These are phyloP conservation scores for Phytophthora sojae DNA, from an alignment of 352 stramenopile species.

Conservation along the genomic window DNA sequence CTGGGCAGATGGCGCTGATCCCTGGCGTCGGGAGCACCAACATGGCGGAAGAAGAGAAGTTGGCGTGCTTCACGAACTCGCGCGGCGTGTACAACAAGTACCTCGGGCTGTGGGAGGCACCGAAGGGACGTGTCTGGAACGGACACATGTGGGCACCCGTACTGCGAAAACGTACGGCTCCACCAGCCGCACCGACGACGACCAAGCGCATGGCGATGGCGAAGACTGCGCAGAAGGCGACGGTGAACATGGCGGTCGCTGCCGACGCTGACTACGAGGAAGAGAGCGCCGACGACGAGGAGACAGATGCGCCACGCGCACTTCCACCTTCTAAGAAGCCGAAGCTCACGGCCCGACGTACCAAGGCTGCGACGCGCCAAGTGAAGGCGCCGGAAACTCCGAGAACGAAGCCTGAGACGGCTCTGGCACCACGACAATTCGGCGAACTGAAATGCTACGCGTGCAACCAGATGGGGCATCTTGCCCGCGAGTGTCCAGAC, in stretches of 20 bases:
- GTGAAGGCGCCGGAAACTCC: neutral
- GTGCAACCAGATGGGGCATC: neutral
- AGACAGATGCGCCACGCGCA: neutral
- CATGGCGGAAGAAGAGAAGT: neutral
- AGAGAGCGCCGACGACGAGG: neutral
- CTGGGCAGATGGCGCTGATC: too few relatives aligned
- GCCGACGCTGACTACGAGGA: neutral
- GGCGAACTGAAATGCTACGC: neutral
- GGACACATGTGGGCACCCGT: neutral
- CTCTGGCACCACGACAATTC: neutral
- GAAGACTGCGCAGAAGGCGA: neutral
- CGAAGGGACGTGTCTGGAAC: neutral
- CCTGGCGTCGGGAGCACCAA: too few relatives aligned
- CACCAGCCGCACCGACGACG: too few relatives aligned
- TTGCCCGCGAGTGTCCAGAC: neutral
- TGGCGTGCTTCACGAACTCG: neutral
- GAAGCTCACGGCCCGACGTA: neutral
- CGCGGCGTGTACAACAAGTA: neutral
- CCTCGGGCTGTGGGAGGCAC: neutral
- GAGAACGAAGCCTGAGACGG: neutral
- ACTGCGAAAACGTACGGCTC: neutral
- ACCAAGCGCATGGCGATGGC: neutral
- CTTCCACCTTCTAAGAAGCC: neutral
- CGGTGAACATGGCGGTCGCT: neutral
- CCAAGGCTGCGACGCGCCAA: neutral